phyloP scores from a whole-genome alignment of 768 basidiomycete genomes.

The Suillus alpinus region DNA sequence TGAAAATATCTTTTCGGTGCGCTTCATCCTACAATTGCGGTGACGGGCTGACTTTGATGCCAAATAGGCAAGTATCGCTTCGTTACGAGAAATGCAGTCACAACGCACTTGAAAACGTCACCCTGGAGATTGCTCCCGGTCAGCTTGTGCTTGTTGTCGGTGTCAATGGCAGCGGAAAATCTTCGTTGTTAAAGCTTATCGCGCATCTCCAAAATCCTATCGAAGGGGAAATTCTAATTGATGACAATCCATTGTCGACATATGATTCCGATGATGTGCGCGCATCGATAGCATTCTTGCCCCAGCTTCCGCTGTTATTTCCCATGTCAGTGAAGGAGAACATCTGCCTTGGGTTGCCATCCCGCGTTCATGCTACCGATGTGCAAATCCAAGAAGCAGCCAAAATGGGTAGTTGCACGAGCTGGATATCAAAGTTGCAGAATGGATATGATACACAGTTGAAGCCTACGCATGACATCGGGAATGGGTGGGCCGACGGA shows the following conservation, averaged over 20 bases:
- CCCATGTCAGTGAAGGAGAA: slow-evolving; percentile 47
- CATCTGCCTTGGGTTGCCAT: slow-evolving; percentile 32
- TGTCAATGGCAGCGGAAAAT: slow-evolving; percentile 28
- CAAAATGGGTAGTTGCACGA: slow-evolving; percentile 25
- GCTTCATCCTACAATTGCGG: neutral
- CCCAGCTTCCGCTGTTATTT: slow-evolving; percentile 48
- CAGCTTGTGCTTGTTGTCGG: slow-evolving; percentile 31
- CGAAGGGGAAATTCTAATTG: slow-evolving; percentile 42
- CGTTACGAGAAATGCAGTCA: slow-evolving; percentile 20
- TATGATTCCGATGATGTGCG: slow-evolving; percentile 43
- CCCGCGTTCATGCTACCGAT: slow-evolving; percentile 9
- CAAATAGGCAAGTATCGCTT: slow-evolving; percentile 18
- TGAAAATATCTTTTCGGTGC: slow-evolving; percentile 28
- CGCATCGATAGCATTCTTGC: slow-evolving; percentile 43
- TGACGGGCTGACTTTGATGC: slow-evolving; percentile 1
- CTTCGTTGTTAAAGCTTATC: slow-evolving; percentile 44
- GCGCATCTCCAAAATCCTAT: slow-evolving; percentile 47
- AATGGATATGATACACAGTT: slow-evolving; percentile 33
- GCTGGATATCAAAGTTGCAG: slow-evolving; percentile 33
- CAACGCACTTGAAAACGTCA: slow-evolving; percentile 22
- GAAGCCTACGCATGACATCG: slow-evolving; percentile 17
- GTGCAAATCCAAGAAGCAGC: slow-evolving; percentile 31
- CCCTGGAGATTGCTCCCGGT: slow-evolving; percentile 28
- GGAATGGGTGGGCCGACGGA: slow-evolving; percentile 20
- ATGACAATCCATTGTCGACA: slow-evolving; percentile 35